Base-by-base conservation (phyloP, 495 filamentous ascomycete species). In the Peziza echinospora region DNA sequence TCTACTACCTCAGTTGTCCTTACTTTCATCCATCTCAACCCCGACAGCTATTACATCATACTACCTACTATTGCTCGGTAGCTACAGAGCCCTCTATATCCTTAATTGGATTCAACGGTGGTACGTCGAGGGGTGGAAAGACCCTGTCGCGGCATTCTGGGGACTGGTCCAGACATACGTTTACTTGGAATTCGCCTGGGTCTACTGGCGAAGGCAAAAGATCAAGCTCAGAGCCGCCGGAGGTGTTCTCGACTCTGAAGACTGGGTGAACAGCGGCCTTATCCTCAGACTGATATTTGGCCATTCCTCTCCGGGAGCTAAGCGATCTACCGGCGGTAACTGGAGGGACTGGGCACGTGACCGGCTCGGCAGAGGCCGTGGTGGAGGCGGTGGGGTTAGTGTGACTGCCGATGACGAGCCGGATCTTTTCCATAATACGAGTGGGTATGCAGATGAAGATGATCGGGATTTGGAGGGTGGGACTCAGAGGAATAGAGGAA, bases 21-120 rank as follows among this genome's bases (percentile, higher is more conserved):
- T 96, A 21, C 75, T 96, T 21, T 80, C 89, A 41, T 84, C 96
- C 59, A 96, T 89, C 19, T 84, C 77, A 25, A 84, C 94, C 2
- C 91, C 89, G 2, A 96, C 91, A 9, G 89, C 93, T 28, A 86
- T 97, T 63, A 83, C 92, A 56, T 89, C 82, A 6, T 93, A 80
- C 64, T 97, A 97, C 62, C 78, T 96, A 40, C 64, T 87, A 24
- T 75, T 83, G 5, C 70, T 96, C 1, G 91, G 91, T 24, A 77
- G 79, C 10, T 97, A 96, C 67, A 81, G 89, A 46, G 80, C 67
- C 28, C 71, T 96, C 45, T 94, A 96, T 65, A 77, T 93, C 49
- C 62, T 92, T 41, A 94, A 93, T 60, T 96, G 89, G 89, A 76
- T 94, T 51, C 60, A 73, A 17, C 76, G 81, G 3, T 69, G 68